These are phyloP conservation scores for Colletotrichum cordylinicola DNA, from an alignment of 2,329 filamentous ascomycete genomes.

Conservation along the genomic window DNA sequence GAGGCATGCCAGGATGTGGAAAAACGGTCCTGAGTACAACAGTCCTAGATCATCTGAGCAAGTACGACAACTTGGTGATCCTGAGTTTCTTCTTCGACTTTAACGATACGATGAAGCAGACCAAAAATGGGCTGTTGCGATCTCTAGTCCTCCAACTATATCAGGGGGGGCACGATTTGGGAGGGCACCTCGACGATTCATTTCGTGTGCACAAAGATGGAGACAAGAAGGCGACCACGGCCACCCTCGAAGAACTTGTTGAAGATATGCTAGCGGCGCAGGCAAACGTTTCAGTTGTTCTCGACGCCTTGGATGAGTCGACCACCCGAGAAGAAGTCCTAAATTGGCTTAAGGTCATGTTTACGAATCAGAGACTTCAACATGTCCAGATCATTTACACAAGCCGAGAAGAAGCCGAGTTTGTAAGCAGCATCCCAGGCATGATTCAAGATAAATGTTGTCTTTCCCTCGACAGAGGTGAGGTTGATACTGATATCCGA, in stretches of 20 bases:
- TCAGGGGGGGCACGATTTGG: neutral
- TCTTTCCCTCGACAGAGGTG: neutral
- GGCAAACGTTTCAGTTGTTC: neutral
- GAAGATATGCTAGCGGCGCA: neutral
- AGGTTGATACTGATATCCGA: neutral
- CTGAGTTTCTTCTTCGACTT: slow-evolving; percentile 29
- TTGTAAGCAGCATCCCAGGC: neutral
- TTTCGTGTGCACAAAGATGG: neutral
- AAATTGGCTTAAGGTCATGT: neutral
- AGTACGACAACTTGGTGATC: neutral
- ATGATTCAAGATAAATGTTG: neutral
- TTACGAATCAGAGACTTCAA: neutral
- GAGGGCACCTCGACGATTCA: neutral
- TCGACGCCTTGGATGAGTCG: slow-evolving; percentile 1
- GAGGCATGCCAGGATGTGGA: slow-evolving; percentile 23
- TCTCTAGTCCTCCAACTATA: slow-evolving; percentile 28
- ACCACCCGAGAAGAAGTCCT: neutral
- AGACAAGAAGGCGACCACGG: rapidly evolving
- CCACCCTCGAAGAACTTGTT: neutral
- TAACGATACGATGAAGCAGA: slow-evolving; percentile 25
- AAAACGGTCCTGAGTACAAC: slow-evolving; percentile 25
- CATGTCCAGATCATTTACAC: neutral
- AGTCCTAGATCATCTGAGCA: slow-evolving; percentile 18
- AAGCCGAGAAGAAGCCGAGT: neutral
- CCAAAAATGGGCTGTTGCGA: neutral